Base-by-base conservation (phyloP, 108 stramenopile genomes). In the Licmophora abbreviata region DNA sequence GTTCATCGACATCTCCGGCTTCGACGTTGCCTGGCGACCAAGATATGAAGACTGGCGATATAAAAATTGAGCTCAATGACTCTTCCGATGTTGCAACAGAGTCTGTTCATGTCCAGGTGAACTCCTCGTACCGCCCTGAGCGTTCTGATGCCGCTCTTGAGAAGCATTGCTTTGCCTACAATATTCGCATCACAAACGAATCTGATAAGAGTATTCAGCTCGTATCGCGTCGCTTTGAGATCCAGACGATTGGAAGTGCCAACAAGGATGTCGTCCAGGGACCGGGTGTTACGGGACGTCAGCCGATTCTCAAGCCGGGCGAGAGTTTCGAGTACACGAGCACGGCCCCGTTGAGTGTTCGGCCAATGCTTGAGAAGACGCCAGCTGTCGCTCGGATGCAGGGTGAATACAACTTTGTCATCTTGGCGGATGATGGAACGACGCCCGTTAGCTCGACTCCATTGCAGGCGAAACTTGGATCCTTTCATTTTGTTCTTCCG, bases 141-240 rank as follows among this genome's bases (percentile, higher is more conserved):
- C 77, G 89, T 37, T 88, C 86, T 17, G 82, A 91, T 38, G 56
- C 85, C 0, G 61, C 57, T 0, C 73, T 73, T 29, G 86, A 85
- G 54, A 86, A 93, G 70, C 84, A 87, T 56, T 85, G 83, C 59
- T 95, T 95, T 69, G 81, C 88, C 18, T 95, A 95, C 89, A 86
- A 86, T 51, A 80, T 95, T 26, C 84, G 88, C 38, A 91, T 95
- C 72, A 93, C 88, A n/a, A 95, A 95, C 58, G 82, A 87, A 35
- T 71, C 69, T 44, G 58, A 67, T 26, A 64, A 69, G 36, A 55
- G 69, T 14, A 86, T 95, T 36, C 88, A 93, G 56, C 56, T 95
- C 22, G 85, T 89, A n/a, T 82, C 83, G 15, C 71, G 94, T 40
- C 69, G 80, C 28, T 95, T 92, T 62, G 89, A 95, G 60, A 93